Conservation (phyloP, 1,284 basidiomycete genomes). For the Hortiboletus rubellus region DNA sequence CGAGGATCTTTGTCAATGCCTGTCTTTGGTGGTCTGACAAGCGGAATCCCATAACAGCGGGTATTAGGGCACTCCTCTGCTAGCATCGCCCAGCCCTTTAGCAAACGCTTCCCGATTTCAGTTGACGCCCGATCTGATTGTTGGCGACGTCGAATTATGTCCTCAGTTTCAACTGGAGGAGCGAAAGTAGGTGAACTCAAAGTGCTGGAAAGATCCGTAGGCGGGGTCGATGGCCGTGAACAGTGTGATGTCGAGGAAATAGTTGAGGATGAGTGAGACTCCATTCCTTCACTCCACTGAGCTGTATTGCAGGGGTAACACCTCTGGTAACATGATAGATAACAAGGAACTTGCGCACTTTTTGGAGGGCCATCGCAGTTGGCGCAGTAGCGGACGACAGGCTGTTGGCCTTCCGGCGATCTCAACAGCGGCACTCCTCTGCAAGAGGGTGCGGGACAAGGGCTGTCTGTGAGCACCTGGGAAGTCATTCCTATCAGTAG, state of each 20-base stretch:
- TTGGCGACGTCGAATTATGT: constrained; percentile 62
- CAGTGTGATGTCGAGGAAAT: constrained; percentile 47
- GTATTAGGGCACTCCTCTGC: constrained; percentile 74
- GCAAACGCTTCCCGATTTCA: constrained; percentile 71
- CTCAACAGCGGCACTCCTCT: constrained; percentile 62
- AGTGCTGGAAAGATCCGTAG: constrained; percentile 65
- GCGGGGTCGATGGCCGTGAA: constrained; percentile 69
- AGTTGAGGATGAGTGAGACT: constrained; percentile 44
- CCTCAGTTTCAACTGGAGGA: constrained; percentile 60
- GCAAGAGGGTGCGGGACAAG: constrained; percentile 59
- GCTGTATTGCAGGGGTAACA: constrained; percentile 20
- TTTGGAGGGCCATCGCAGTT: constrained; percentile 51
- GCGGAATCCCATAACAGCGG: constrained; percentile 69
- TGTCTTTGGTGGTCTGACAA: constrained; percentile 69
- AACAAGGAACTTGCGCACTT: constrained; percentile 28
- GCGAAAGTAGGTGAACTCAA: constrained; percentile 62
- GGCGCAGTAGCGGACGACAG: constrained; percentile 56
- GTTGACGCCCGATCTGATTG: constrained; percentile 78
- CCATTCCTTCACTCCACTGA: constrained; percentile 24
- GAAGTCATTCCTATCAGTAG: constrained; percentile 15
- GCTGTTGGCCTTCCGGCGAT: constrained; percentile 55
- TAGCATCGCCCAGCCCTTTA: constrained; percentile 84
- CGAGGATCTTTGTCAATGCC: constrained; percentile 59
- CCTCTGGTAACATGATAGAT: constrained; percentile 3
- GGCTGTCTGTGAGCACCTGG: constrained; percentile 65